Base-by-base conservation (phyloP, 2,329 filamentous ascomycete species). In the Teratosphaeria zuluensis region DNA sequence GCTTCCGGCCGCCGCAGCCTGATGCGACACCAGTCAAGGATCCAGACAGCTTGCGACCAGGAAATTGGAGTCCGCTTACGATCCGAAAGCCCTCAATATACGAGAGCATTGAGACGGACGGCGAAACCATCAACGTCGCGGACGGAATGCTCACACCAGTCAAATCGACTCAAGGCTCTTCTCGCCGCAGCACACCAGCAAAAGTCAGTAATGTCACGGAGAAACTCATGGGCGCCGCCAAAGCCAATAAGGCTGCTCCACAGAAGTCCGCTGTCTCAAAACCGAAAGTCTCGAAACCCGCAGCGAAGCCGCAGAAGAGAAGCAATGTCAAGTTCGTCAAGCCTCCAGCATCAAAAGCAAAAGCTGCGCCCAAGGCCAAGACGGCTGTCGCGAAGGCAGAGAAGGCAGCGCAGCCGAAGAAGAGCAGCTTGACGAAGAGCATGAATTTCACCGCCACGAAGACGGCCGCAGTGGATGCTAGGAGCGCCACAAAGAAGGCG, bases 101-200 rank as follows among this genome's bases (percentile, higher is more conserved):
- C 4, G 58, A 61, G 1, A 69, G 65, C 51, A 69, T 71, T 48
- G 66, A 70, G 55, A 53, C 16, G n/a, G 63, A 63, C 7, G 64
- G 62, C 14, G 68, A 70, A 53, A 63, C 59, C 51, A 65, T 67
- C 51, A 57, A 57, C 32, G 66, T 66, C 28, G 46, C 57, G 56
- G 38, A 55, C 53, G 69, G 67, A 8, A 57, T 70, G n/a, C 63
- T 67, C 32, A 73, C 71, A n/a, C 71, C 71, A 8, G 68, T 67
- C 16, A 71, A 69, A 54, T 68, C 67, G 8, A 62, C 63, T 52
- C 53, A 48, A 30, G 35, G 51, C 35, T 52, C 32, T 7, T 57
- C 56, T 30, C 28, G 32, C 21, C 63, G 62, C n/a, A 65, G 63
- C 58, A 65, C 64, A 28, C 64, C 68, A 19, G 59, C 53, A 19